These are phyloP conservation scores for Xylariaceae sp. DNA, from an alignment of 2,329 filamentous ascomycete genomes.

Conservation along the genomic window DNA sequence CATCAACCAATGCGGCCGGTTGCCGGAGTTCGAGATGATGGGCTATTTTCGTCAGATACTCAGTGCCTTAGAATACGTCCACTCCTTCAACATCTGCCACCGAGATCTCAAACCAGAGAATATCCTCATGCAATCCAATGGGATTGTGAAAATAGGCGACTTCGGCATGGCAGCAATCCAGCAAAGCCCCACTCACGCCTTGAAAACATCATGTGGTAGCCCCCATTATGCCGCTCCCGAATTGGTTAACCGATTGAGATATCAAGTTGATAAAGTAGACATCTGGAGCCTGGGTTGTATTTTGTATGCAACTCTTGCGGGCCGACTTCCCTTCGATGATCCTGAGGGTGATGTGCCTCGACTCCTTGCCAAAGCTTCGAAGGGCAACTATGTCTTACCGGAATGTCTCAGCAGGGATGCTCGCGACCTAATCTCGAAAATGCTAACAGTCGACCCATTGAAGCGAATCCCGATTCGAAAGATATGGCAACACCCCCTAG, in stretches of 20 bases:
- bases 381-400: conserved; percentile 67
- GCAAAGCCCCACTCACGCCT: conserved; percentile 77
- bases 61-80: conserved; percentile 88
- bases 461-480: conserved; percentile 78
- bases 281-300: conserved; percentile 95
- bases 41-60: conserved; percentile 93
- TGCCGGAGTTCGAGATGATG: conserved; percentile 80
- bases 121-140: conserved; percentile 78
- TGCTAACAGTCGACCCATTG: conserved; percentile 79
- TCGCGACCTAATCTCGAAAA: conserved; percentile 76
- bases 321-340: conserved; percentile 81
- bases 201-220: conserved; percentile 92
- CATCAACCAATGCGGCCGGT: conserved; percentile 74
- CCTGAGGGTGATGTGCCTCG: conserved; percentile 58
- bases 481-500: conserved; percentile 87
- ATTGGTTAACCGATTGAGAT: conserved; percentile 70
- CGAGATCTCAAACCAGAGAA: conserved; percentile 97
- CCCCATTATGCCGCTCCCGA: conserved; percentile 97
- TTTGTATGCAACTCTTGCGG: conserved; percentile 84
- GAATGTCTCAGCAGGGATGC: conserved; percentile 69
- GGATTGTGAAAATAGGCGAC: conserved; percentile 90
- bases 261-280: conserved; percentile 85
- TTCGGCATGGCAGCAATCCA: conserved; percentile 96
- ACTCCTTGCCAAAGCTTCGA: conserved; percentile 67
- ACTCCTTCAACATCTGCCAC: conserved; percentile 93